A percentile compares a stretch with the other conserved stretches of the same genome.
Evolutionary conservation across 179 eudicot species (phyloP).

Genomic region (Amaranthus tricolor): DNA sequence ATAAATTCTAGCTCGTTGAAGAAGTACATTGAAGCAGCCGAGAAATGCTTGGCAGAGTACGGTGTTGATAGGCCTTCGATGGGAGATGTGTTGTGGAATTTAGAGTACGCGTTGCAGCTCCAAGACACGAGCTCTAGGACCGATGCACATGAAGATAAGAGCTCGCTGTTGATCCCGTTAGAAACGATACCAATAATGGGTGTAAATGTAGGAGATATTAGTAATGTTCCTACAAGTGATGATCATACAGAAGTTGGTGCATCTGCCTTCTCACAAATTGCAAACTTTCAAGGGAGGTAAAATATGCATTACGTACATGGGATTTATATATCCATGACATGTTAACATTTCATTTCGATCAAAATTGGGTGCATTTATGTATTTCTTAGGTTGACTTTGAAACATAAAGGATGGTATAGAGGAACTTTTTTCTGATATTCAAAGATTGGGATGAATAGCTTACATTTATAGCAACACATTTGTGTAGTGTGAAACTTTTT

Average conservation of each 20-base stretch:
- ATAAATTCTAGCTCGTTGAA: constrained; percentile 48
- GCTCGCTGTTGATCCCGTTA: constrained; percentile 40
- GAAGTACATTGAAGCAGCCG: constrained; percentile 84
- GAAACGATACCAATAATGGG: constrained; percentile 28
- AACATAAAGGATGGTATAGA: constrained; percentile 5
- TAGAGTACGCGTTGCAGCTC: constrained; percentile 84
- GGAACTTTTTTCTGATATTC: neutral
- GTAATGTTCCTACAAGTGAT: constrained; percentile 20
- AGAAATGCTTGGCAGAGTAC: constrained; percentile 83
- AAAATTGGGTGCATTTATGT: neutral
- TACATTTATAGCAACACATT: neutral
- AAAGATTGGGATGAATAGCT: neutral
- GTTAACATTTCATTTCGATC: neutral
- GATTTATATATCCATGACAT: neutral
- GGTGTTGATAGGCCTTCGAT: constrained; percentile 90
- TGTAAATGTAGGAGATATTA: constrained; percentile 8
- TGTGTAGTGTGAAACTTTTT: constrained; percentile 12
- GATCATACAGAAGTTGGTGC: constrained; percentile 30
- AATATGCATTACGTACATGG: neutral
- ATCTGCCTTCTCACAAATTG: constrained; percentile 42
- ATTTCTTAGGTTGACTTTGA: neutral
- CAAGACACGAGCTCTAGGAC: constrained; percentile 49
- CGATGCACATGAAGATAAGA: constrained; percentile 39
- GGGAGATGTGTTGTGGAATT: constrained; percentile 93
- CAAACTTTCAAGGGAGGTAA: constrained; percentile 45